Evolutionary conservation across 1,284 basidiomycete genomes (phyloP).

Genomic region (Sparassis latifolia): DNA sequence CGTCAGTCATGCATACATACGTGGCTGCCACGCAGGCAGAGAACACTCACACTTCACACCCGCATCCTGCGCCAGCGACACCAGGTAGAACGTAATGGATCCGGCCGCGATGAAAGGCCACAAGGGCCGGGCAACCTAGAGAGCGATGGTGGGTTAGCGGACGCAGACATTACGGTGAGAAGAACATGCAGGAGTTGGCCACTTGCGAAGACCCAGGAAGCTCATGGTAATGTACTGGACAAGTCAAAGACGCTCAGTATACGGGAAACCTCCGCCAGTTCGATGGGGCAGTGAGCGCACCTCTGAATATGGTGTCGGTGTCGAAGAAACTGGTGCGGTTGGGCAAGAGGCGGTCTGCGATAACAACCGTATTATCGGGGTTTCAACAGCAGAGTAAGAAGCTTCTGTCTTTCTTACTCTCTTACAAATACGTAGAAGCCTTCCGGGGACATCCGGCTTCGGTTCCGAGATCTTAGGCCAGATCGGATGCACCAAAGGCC

Average conservation of each 20-base stretch:
- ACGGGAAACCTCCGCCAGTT: no score
- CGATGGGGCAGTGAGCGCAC: no score
- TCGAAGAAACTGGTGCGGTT: no score
- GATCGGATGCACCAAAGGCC: no score
- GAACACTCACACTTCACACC: conserved; percentile 59
- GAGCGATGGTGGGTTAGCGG: background rate
- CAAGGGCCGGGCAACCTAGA: conserved; percentile 60
- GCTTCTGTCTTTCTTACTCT: no score
- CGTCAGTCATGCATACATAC: conserved; percentile 6
- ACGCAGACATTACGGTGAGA: conserved; percentile 24
- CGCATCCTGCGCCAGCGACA: conserved; percentile 56
- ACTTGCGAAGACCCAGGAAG: conserved; percentile 73
- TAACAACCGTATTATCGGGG: no score
- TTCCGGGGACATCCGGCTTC: no score
- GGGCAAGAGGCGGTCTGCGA: no score
- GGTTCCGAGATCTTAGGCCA: no score
- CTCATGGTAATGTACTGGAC: conserved; percentile 38
- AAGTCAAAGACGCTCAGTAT: background rate
- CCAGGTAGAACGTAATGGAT: conserved; percentile 56
- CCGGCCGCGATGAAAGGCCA: conserved; percentile 72
- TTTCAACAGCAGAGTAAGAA: no score
- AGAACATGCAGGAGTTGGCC: conserved; percentile 62
- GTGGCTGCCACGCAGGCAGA: conserved; percentile 1
- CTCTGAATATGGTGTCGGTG: no score
- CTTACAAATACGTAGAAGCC: no score